phyloP scores from a whole-genome alignment of 805 yeast species.

The Saccharomycopsis vini region DNA sequence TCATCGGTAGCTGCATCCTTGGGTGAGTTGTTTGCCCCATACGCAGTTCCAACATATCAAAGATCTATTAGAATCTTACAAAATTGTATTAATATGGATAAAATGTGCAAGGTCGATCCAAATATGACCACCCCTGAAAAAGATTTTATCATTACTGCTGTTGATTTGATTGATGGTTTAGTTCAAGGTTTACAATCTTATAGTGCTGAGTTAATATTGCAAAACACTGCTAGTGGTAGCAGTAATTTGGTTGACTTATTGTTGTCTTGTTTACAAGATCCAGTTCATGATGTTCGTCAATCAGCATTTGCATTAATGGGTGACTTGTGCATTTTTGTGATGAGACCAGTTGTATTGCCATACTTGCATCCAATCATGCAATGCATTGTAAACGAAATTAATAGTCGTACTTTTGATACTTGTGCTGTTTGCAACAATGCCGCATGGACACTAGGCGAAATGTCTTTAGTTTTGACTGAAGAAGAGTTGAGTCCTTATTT shows the following conservation, averaged over 20 bases:
- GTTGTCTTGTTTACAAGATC: slow-evolving; percentile 63
- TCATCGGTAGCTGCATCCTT: slow-evolving; percentile 83
- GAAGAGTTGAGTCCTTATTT: slow-evolving; percentile 44
- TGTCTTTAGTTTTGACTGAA: slow-evolving; percentile 48
- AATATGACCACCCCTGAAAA: slow-evolving; percentile 70
- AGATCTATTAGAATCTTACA: slow-evolving; percentile 66
- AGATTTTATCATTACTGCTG: slow-evolving; percentile 80
- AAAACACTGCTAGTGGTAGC: slow-evolving; percentile 22
- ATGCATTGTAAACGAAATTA: slow-evolving; percentile 62
- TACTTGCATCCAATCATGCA: slow-evolving; percentile 45
- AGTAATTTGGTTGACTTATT: slow-evolving; percentile 49
- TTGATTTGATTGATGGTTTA: slow-evolving; percentile 87
- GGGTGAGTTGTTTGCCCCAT: slow-evolving; percentile 79
- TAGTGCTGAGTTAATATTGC: slow-evolving; percentile 45
- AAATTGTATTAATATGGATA: slow-evolving; percentile 59
- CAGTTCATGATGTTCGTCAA: slow-evolving; percentile 83
- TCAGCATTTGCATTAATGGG: slow-evolving; percentile 85
- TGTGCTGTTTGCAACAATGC: slow-evolving; percentile 78
- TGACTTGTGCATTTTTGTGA: slow-evolving; percentile 64
- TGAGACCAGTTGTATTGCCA: slow-evolving; percentile 38
- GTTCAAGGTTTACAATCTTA: slow-evolving; percentile 77
- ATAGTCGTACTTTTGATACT: slow-evolving; percentile 39
- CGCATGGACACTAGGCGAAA: slow-evolving; percentile 89
- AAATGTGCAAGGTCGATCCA: slow-evolving; percentile 56
- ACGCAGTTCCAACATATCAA: slow-evolving; percentile 77